Evolutionary conservation across 2,329 filamentous ascomycete species (phyloP), one percentile per base, ranked within the genome.

Genomic region (Emmonsiellopsis sp.): DNA sequence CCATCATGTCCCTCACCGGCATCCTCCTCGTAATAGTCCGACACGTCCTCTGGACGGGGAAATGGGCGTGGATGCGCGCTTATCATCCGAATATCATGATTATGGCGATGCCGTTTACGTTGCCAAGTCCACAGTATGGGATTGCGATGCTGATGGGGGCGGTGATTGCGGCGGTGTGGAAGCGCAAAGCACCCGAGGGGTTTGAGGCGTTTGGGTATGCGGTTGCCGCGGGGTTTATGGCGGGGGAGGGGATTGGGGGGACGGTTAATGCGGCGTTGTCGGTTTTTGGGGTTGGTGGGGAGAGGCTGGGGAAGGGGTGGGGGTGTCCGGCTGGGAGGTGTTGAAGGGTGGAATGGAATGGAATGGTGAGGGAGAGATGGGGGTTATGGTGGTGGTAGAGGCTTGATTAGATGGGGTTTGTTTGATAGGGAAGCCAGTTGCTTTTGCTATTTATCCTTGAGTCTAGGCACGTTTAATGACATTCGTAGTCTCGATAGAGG

Each of bases 181-280:
- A 69, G 47, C 81, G 76, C 70, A 76, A 71, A 63, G 76, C 72
- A 59, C 70, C 77, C 7, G 70, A 70, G 51, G 71, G 66, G 45
- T 84, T 80, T 65, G 80, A 83, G 55, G 70, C 80, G 34, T 82
- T 79, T 60, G 79, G 77, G 10, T 85, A 81, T 59, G 79, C 79
- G 8, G 70, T 83, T 43, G 81, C 78, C 2, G 78, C 79, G 34
- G 81, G 81, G 46, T 71, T 82, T 57, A 84, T 84, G 63, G 81
- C 81, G 3, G 81, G 81, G 5, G 81, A 84, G 67, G 81, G 81
- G 53, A 76, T 84, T 52, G 81, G 81, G 35, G 81, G 81, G 58
- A 79, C 83, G n/a, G 63, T 84, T 54, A 82, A 82, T 58, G 81
- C 81, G 2, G 64, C 77, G 37, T 72, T 77, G 62, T 70, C 77